Conservation (phyloP, 2,329 filamentous ascomycete species). For the Aspergillus transmontanensis region DNA sequence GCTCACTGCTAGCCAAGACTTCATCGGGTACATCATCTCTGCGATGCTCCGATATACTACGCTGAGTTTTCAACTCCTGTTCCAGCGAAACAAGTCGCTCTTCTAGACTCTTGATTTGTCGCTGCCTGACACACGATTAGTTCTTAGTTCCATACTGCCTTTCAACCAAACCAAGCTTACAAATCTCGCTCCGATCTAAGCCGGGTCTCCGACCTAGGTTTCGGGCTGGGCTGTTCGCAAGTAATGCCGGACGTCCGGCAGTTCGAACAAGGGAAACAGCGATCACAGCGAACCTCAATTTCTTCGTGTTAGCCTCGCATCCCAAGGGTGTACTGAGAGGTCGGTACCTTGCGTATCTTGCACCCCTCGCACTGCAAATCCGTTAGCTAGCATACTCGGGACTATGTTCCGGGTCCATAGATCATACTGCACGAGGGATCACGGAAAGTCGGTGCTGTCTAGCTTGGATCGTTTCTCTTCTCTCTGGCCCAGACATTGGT, state of each 20-base stretch:
- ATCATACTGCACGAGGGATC: slow-evolving; percentile 23
- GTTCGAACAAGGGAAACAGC: slow-evolving; percentile 20
- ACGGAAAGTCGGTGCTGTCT: slow-evolving; percentile 17
- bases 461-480: slow-evolving; percentile 18
- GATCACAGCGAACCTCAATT: slow-evolving; percentile 22
- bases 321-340: too few species aligned
- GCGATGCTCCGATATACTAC: slow-evolving; percentile 4
- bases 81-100: slow-evolving; percentile 16
- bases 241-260: slow-evolving; percentile 16
- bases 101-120: slow-evolving; percentile 12
- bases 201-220: slow-evolving; percentile 7
- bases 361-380: slow-evolving; percentile 24
- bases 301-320: background rate
- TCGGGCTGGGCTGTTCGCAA: slow-evolving; percentile 11
- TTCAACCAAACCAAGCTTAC: slow-evolving; percentile 1
- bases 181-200: slow-evolving; percentile 7
- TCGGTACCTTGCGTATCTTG: slow-evolving; percentile 22
- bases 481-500: background rate
- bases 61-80: background rate
- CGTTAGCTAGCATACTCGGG: background rate
- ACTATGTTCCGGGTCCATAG: background rate
- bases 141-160: background rate
- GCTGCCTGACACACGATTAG: slow-evolving; percentile 6
- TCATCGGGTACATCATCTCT: background rate
- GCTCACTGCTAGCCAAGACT: background rate